Base-by-base conservation (phyloP, 2,329 filamentous ascomycete genomes). In the Torrubiella hemipterigena region DNA sequence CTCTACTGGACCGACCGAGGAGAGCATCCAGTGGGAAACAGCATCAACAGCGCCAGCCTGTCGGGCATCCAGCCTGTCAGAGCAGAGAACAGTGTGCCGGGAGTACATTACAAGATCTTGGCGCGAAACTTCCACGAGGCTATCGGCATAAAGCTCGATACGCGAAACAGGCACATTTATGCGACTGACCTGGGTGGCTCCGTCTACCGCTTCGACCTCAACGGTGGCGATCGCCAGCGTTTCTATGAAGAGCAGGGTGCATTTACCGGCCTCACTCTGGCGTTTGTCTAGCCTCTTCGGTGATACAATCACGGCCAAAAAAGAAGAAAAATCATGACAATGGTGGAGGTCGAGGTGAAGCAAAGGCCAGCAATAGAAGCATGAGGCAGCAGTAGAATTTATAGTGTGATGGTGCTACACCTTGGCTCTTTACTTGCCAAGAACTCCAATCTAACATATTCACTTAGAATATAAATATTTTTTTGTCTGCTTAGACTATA, bases 1-100 rank as follows among this genome's bases (percentile, higher is more conserved):
- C 47, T 74, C 26, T 73, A 67, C 44, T 73, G 68, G 70, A 72
- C 69, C 0, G 69, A 73, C 39, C 54, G 69, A 0, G 71, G 69
- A 5, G 69, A 73, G 36, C 47, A 60, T 4, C 68, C 68, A 0
- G 43, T 45, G 9, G 69, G 68, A 1, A 70, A 67, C 40, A 58
- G 60, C 10, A 37, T 74, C 33, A 67, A 70, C 40, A 45, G 52
- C 9, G 50, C 37, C 3, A 26, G 15, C n/a, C n/a, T 25, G 23
- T 25, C 23, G 12, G 23, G 15, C 6, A n/a, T 25, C 12, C n/a
- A 25, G 23, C 12, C 6, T 25, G n/a, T 25, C 12, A 14, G 23
- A 25, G 12, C n/a, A 25, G 23, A 25, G n/a, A 14, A 12, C 15
- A n/a, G n/a, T 25, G 12, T 25, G 12, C 23, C 12, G 15, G 23